Base-by-base conservation (phyloP, 352 stramenopile species). In the Thalassiosira ordinaria region DNA sequence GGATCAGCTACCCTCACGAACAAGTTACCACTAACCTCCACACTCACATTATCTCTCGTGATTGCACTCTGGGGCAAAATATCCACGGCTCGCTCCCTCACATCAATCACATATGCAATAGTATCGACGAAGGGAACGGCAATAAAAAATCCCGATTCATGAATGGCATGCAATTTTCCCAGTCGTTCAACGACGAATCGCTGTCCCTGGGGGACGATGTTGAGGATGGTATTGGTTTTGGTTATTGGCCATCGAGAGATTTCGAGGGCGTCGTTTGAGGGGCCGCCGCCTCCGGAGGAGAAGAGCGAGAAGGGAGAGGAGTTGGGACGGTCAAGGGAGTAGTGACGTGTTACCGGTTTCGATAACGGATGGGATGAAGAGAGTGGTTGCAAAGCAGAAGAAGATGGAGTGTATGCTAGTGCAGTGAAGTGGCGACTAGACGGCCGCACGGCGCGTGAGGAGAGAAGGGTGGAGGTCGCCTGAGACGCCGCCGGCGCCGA, bases 21-120 rank as follows among this genome's bases (percentile, higher is more conserved):
- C 20, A 94, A 72, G 80, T 92, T 91, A 11, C 89, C 91, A 29
- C 84, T 91, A 37, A 94, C 90, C 74, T 93, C 84, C 11, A 94
- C 90, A 20, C 74, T 88, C 11, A 94, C 89, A 71, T 94, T 94
- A 69, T 95, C 91, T 27, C 85, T 77, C 4, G 91, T 95, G 33
- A 93, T 93, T 2, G 86, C 88, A 59, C 74, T 71, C 70, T 94
- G 88, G 4, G 86, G 83, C 18, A 80, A 46, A 71, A 95, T 92
- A 67, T 94, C 88, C 35, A 95, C 80, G 9, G 88, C 85, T 20
- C 88, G 66, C 73, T 94, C 91, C 63, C 91, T 74, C 33, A 92
- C 75, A 74, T 95, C 91, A 67, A 95, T 91, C 11, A 93, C 81
- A 68, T 94, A 95, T 8, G 91, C 72, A 70, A 95, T 92, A 31